Percentiles rank a stretch among this genome's conserved stretches.
Conservation (phyloP, 148 eudicot species). For the Diospyros kaki region DNA sequence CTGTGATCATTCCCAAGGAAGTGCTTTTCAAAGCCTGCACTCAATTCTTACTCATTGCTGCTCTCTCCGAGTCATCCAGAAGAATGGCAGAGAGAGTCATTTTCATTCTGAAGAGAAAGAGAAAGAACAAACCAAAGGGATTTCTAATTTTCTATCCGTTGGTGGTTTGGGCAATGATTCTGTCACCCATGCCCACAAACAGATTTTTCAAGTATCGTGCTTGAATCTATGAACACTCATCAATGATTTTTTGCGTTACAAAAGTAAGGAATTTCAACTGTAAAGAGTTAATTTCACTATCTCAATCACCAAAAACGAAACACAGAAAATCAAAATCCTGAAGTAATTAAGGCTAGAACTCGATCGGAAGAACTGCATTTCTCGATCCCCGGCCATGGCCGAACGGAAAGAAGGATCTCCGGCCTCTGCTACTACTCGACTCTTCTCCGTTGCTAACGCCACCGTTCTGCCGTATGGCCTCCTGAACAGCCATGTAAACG, state of each 20-base stretch:
- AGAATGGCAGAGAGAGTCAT: conserved; percentile 15
- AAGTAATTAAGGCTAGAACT: neutral
- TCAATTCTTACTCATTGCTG: neutral
- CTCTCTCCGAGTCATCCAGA: neutral
- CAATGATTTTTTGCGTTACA: neutral
- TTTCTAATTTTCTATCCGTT: neutral
- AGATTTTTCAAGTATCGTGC: neutral
- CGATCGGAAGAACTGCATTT: conserved; percentile 32
- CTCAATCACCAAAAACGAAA: conserved; percentile 4
- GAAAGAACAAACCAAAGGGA: neutral
- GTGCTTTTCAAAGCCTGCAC: neutral
- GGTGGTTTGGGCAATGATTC: conserved; percentile 17
- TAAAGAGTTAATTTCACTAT: neutral
- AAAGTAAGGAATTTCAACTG: neutral
- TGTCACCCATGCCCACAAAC: conserved; percentile 17
- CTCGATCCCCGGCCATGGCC: conserved; percentile 41
- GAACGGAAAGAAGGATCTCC: conserved; percentile 29
- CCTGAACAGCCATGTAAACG: conserved; percentile 30
- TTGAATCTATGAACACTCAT: neutral
- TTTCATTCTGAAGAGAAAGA: conserved; percentile 17
- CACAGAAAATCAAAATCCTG: neutral
- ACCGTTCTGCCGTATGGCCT: conserved; percentile 20
- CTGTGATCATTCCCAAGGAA: neutral
- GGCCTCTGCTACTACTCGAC: conserved; percentile 27
- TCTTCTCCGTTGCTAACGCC: conserved; percentile 24